A percentile compares a stretch with the other conserved stretches of the same genome.
Conservation (phyloP, 192 early-diverging fungal species). For the Backusella macrospora region DNA sequence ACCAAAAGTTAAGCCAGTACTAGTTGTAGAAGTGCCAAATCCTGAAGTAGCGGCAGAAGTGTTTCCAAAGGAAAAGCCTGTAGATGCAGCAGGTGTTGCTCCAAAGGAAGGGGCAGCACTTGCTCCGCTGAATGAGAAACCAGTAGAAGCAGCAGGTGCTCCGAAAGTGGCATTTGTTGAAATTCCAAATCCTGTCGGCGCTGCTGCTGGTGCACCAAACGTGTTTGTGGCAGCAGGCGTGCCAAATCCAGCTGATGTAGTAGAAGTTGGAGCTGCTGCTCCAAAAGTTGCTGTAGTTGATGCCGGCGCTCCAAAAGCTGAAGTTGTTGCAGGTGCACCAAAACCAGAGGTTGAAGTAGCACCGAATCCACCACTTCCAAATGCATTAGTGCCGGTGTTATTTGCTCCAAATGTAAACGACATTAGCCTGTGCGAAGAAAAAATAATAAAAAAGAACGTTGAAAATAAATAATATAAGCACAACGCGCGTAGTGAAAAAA, state of each 20-base stretch:
- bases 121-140: constrained; percentile 20
- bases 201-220: neutral
- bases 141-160: constrained; percentile 11
- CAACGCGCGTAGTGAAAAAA: constrained; percentile 7
- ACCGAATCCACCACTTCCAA: neutral
- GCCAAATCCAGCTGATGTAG: constrained; percentile 14
- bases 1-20: constrained; percentile 5
- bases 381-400: neutral
- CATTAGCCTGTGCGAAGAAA: neutral
- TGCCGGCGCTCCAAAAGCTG: constrained; percentile 1
- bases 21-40: constrained; percentile 19
- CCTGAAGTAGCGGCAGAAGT: constrained; percentile 1
- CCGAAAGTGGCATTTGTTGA: constrained; percentile 25
- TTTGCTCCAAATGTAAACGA: constrained; percentile 28
- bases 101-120: neutral
- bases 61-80: neutral
- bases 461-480: neutral
- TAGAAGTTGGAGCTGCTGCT: neutral
- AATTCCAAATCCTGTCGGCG: constrained; percentile 18
- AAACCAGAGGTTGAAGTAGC: neutral
- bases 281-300: constrained; percentile 14
- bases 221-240: neutral
- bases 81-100: neutral
- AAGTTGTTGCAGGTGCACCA: constrained; percentile 15
- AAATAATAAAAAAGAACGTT: neutral